Evolutionary conservation across 805 yeast genomes (phyloP), one percentile per base, ranked within the genome.

Genomic region (Starmerella apis): DNA sequence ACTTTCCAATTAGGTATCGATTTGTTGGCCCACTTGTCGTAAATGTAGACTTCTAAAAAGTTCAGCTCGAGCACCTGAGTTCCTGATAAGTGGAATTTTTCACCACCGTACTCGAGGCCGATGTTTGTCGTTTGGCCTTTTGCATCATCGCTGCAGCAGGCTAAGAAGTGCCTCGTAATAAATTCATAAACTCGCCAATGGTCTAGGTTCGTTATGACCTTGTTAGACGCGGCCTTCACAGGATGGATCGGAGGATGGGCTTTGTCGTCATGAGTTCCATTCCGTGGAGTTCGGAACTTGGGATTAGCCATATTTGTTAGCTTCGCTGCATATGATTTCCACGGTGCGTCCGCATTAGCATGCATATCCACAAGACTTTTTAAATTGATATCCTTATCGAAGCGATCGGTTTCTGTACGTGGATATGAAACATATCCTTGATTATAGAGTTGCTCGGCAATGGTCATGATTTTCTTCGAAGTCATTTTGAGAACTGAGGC

Each of bases 241-340:
- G 99, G 99, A 65, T 92, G 96, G 51, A 92, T 92, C 0, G 99
- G 96, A 4, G 98, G 97, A 74, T 92, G 99, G 22, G 98, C 97
- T 62, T 86, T 80, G 68, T 92, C 99, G 61, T 87, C 84, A 61
- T 85, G 81, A 11, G 70, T 73, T 4, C 99, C 99, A 35, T 72
- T 72, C 46, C 97, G 68, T 0, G 99, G 98, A 3, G 61, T 60
- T n/a, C 71, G 60, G 59, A 75, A 83, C 35, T 72, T 73, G 30
- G 72, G 73, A 16, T 14, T 23, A 3, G 42, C 2, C n/a, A 19
- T 13, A 8, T 66, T 65, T 7, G 76, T 47, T 6, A 80, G 58
- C 2, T 52, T 51, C 10, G 58, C 56, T 0, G 95, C 90, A 61
- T 83, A 87, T 0, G 55, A 52, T 0, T 95, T 94, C 95, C 96